A percentile compares a stretch with the other conserved stretches of the same genome.
These are phyloP conservation scores for Hibiscus tridactylites DNA, from an alignment of 345 rosid species.

Conservation along the genomic window DNA sequence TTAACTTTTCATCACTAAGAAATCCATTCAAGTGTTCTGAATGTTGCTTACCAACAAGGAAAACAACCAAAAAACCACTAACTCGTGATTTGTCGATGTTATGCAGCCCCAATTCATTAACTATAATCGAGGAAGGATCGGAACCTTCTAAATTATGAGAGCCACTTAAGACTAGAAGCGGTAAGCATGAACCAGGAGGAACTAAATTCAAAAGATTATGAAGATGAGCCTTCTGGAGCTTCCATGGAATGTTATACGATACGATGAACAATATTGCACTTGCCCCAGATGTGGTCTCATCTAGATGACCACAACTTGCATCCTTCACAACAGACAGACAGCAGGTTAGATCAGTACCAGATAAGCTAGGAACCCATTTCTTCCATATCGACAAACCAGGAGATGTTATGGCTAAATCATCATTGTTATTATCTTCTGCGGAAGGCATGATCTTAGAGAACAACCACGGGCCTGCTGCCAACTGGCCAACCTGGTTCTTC, in stretches of 20 bases:
- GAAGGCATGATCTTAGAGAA: constrained; percentile 65
- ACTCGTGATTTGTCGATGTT: constrained; percentile 61
- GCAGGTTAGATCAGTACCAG: constrained; percentile 37
- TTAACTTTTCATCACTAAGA: constrained; percentile 55
- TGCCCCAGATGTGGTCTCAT: constrained; percentile 49
- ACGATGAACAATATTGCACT: constrained; percentile 70
- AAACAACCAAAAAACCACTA: constrained; percentile 42
- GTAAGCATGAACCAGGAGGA: constrained; percentile 59
- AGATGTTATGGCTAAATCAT: constrained; percentile 43
- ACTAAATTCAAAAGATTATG: constrained; percentile 50
- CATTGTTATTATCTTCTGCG: constrained; percentile 25
- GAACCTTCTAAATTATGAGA: constrained; percentile 28
- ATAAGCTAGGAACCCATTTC: constrained; percentile 45
- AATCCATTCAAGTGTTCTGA: constrained; percentile 38
- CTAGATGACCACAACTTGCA: constrained; percentile 25
- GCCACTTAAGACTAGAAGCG: constrained; percentile 64
- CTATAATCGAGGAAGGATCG: constrained; percentile 34
- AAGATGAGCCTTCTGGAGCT: constrained; percentile 50
- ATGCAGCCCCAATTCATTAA: constrained; percentile 48
- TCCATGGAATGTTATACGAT: constrained; percentile 53
- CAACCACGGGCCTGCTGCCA: constrained; percentile 55
- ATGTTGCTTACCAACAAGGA: constrained; percentile 41
- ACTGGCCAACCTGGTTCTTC: constrained; percentile 22
- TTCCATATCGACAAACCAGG: constrained; percentile 78
- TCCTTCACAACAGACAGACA: constrained; percentile 66